Base-by-base conservation (phyloP, 2,329 filamentous ascomycete genomes). In the Talaromyces amestolkiae region DNA sequence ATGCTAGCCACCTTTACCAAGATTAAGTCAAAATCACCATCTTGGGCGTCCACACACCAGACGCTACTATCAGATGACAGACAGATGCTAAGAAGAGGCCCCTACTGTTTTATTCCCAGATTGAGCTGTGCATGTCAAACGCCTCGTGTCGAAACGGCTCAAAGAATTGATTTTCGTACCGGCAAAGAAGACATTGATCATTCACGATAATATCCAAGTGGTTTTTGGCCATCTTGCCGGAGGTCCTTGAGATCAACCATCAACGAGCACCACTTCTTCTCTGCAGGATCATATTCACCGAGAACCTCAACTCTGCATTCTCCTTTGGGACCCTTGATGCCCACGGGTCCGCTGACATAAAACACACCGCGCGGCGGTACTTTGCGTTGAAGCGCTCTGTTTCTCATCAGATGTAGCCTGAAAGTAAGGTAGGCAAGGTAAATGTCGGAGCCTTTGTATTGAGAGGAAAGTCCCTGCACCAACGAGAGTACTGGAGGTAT, bases 291-390 rank as follows among this genome's bases (percentile, higher is more conserved):
- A 65, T 77, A 78, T 71, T 77, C 76, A 33, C 74, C 76, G 22
- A 68, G 68, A 10, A 78, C 74, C 65, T 78, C 75, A 61, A 77
- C 69, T 61, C 76, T 72, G 64, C 75, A 77, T 61, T 73, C 72
- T 11, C 75, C 76, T 37, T 71, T 70, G 1, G 74, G 71, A 4
- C 76, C 76, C 60, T 70, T 72, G 0, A 78, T 58, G 7, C 74
- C 75, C 27, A 78, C 71, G 13, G 74, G 75, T 3, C 76, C 76
- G 56, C 67, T 62, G n/a, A 78, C 67, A 41, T 72, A 76, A 65
- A 78, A 77, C 15, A 71, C 70, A 17, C 76, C 76, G 39, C 73
- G 74, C n/a, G 66, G 70, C 59, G 72, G 70, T 45, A 71, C 71
- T 37, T 65, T 61, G 17, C 66, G 66, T 31, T 74, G 69, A 11